Evolutionary conservation across 2,329 filamentous ascomycete genomes (phyloP).

Genomic region (Didymella segeticola): DNA sequence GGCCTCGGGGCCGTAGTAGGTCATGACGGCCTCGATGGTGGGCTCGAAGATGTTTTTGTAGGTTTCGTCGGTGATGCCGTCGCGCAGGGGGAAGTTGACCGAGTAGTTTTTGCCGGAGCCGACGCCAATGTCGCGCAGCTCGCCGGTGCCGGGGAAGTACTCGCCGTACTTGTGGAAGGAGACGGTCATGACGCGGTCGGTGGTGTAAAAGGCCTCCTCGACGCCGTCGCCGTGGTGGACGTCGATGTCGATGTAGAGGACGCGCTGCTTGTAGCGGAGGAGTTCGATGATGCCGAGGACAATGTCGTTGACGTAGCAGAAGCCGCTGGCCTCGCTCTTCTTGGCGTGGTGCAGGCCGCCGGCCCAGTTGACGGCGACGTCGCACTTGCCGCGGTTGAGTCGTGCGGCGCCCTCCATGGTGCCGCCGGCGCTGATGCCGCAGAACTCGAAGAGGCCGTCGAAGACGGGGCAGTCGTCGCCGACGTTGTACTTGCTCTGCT

Average conservation of each 20-base stretch:
- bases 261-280: constrained; percentile 79
- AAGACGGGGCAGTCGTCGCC: constrained; percentile 70
- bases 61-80: constrained; percentile 71
- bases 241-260: constrained; percentile 94
- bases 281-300: constrained; percentile 92
- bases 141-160: constrained; percentile 74
- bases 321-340: constrained; percentile 90
- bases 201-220: constrained; percentile 75
- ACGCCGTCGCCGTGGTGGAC: constrained; percentile 87
- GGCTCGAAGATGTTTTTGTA: constrained; percentile 75
- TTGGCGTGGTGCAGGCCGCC: constrained; percentile 97
- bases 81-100: constrained; percentile 73
- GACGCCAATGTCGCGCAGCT: constrained; percentile 72
- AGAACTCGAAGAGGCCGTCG: constrained; percentile 74
- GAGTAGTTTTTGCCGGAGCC: constrained; percentile 71
- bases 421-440: constrained; percentile 72
- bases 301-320: constrained; percentile 99
- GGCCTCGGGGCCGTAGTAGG: constrained; percentile 71
- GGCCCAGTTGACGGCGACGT: constrained; percentile 72
- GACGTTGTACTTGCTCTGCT: constrained; percentile 81
- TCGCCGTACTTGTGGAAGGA: constrained; percentile 78
- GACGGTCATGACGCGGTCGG: constrained; percentile 73
- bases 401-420: constrained; percentile 75
- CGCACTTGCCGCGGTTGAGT: constrained; percentile 71
- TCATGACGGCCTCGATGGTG: constrained; percentile 71